Evolutionary conservation across 371 early-diverging fungal genomes (phyloP), one percentile per base, ranked within the genome.

Genomic region (Mortierella sp.): DNA sequence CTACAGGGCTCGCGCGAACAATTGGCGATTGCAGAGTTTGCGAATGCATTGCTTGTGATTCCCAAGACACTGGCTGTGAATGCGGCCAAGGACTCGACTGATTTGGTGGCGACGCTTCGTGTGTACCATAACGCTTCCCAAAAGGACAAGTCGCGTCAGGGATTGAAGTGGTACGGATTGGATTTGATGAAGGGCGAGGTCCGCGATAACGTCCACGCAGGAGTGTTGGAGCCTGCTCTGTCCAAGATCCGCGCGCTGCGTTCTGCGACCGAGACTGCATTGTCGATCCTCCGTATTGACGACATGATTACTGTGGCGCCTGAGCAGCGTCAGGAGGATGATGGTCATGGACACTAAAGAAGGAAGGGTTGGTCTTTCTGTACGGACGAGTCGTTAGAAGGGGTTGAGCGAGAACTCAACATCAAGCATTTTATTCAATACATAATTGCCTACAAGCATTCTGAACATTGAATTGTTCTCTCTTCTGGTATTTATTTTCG

Each of bases 261-360:
- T 91, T 96, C 99, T 43, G 99, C 99, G 46, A 99, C 99, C 53
- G 99, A 99, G 90, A 99, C 99, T 67, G 99, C 99, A 54, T 98
- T 99, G 85, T 96, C 98, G 78, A 96, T 99, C 78, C 92, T 99
- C 77, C 95, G 99, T 84, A 99, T 99, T 81, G 99, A 99, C 87
- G 99, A 99, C 87, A 96, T 98, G 95, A 99, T 99, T 90, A 98
- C 88, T 79, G 91, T 91, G 71, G 89, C 90, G 55, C 90, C 90
- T 46, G 90, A 89, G 76, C 88, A 89, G 81, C 82, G 88, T 64
- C 80, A 89, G 55, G 82, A 87, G 57, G 90, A 91, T 80, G 91
- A 91, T 89, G 91, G 89, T 16, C 91, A 91, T 75, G 91, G 90
- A 21, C 91, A 91, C 75, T 91, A 89, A 82, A 72, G 69, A 61